phyloP scores from a whole-genome alignment of 2,329 filamentous ascomycete species.

The Xylariaceae sp. region DNA sequence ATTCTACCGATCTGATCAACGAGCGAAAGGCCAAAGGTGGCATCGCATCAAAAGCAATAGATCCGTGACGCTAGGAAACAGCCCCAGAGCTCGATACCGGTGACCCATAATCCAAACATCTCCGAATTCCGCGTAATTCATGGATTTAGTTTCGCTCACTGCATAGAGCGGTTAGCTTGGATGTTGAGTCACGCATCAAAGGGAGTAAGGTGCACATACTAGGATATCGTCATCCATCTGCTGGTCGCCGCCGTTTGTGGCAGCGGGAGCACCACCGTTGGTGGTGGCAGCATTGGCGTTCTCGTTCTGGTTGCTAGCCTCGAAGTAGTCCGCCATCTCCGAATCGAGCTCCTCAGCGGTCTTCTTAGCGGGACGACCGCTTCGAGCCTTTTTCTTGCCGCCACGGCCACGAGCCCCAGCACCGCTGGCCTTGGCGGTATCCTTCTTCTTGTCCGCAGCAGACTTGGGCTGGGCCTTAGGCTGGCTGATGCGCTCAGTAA shows the following conservation, averaged over 20 bases:
- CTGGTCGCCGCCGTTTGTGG: conserved; percentile 45
- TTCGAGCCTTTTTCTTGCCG: conserved; percentile 53
- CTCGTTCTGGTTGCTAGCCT: conserved; percentile 40
- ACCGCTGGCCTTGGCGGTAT: conserved; percentile 39
- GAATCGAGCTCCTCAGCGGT: conserved; percentile 92
- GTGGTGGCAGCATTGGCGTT: conserved; percentile 30
- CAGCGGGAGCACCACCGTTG: conserved; percentile 41
- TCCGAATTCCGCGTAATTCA: too few species aligned
- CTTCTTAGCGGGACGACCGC: conserved; percentile 71
- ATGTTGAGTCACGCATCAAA: neutral
- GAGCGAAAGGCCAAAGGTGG: neutral
- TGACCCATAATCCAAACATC: too few species aligned
- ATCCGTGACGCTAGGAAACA: neutral
- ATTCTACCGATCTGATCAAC: neutral
- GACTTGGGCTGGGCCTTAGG: conserved; percentile 77
- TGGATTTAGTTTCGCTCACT: neutral
- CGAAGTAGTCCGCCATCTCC: conserved; percentile 97
- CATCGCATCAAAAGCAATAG: conserved; percentile 1
- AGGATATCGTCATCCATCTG: conserved; percentile 64
- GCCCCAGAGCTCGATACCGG: neutral
- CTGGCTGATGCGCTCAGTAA: conserved; percentile 78
- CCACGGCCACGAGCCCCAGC: conserved; percentile 44
- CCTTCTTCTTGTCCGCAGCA: conserved; percentile 68
- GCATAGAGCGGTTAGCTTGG: neutral
- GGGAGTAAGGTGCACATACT: conserved; percentile 11